Conservation (phyloP, 345 rosid genomes). For the Brassica cretica region DNA sequence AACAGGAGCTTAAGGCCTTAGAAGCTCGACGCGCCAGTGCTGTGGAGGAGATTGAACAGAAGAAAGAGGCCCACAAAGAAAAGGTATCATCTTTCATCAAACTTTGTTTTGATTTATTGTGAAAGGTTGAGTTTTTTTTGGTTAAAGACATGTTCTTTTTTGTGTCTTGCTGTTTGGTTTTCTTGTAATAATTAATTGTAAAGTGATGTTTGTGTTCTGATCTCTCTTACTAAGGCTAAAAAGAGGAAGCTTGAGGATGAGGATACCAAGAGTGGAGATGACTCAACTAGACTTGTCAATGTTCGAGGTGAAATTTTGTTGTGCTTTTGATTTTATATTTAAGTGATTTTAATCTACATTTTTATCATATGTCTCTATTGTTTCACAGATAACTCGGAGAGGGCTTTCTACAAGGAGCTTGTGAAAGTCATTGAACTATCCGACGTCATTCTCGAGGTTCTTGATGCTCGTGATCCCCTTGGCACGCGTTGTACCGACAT, state of each 20-base stretch:
- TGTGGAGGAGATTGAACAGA: slow-evolving; percentile 79
- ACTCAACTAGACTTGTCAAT: slow-evolving; percentile 40
- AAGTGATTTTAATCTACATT: neutral
- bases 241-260: slow-evolving; percentile 67
- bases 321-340: neutral
- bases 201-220: slow-evolving; percentile 9
- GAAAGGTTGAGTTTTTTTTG: neutral
- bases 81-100: slow-evolving; percentile 50
- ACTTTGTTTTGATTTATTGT: neutral
- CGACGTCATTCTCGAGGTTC: slow-evolving; percentile 93
- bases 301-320: slow-evolving; percentile 49
- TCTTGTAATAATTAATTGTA: neutral
- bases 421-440: slow-evolving; percentile 87
- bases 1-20: slow-evolving; percentile 89
- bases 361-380: slow-evolving; percentile 13
- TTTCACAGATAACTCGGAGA: slow-evolving; percentile 75
- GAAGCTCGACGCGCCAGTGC: slow-evolving; percentile 90
- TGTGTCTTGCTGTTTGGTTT: no score
- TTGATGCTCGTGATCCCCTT: slow-evolving; percentile 92
- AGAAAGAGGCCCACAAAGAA: slow-evolving; percentile 86
- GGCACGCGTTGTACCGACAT: slow-evolving; percentile 91
- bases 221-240: slow-evolving; percentile 46
- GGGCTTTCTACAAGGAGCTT: slow-evolving; percentile 94
- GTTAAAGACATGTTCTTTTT: neutral
- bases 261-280: slow-evolving; percentile 34